phyloP scores from a whole-genome alignment of 1,284 basidiomycete genomes.

The Marasmius fiardii region DNA sequence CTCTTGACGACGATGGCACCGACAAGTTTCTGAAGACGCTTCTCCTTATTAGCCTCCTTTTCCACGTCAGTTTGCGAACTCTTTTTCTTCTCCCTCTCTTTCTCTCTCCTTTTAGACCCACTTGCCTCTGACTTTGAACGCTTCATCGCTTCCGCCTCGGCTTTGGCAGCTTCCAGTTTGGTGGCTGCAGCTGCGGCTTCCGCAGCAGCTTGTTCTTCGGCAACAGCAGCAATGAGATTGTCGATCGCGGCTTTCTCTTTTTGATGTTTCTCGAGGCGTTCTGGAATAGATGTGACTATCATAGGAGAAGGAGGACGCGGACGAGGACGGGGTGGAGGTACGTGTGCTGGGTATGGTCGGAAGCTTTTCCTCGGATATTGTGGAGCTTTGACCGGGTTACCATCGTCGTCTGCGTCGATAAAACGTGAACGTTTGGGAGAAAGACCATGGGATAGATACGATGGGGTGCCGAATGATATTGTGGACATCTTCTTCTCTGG shows the following conservation, averaged over 20 bases:
- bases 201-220: slow-evolving; percentile 17
- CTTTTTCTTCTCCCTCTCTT: slow-evolving; percentile 33
- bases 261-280: slow-evolving; percentile 4
- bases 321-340: background rate
- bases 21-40: slow-evolving; percentile 79
- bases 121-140: slow-evolving; percentile 28
- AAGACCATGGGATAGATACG: background rate
- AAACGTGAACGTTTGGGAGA: background rate
- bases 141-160: slow-evolving; percentile 36
- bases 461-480: background rate
- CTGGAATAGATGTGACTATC: slow-evolving; percentile 4
- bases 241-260: slow-evolving; percentile 21
- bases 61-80: slow-evolving; percentile 45
- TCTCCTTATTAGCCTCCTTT: slow-evolving; percentile 75
- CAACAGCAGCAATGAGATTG: slow-evolving; percentile 44
- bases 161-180: slow-evolving; percentile 35
- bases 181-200: slow-evolving; percentile 24
- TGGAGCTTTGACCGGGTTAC: background rate
- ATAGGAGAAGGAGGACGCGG: background rate
- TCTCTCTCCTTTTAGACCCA: slow-evolving; percentile 21
- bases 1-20: slow-evolving; percentile 87
- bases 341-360: background rate
- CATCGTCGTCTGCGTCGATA: background rate
- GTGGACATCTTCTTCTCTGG: background rate
- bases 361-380: background rate